phyloP scores from a whole-genome alignment of 2,329 filamentous ascomycete genomes.

The Zymoseptoria ardabiliae region DNA sequence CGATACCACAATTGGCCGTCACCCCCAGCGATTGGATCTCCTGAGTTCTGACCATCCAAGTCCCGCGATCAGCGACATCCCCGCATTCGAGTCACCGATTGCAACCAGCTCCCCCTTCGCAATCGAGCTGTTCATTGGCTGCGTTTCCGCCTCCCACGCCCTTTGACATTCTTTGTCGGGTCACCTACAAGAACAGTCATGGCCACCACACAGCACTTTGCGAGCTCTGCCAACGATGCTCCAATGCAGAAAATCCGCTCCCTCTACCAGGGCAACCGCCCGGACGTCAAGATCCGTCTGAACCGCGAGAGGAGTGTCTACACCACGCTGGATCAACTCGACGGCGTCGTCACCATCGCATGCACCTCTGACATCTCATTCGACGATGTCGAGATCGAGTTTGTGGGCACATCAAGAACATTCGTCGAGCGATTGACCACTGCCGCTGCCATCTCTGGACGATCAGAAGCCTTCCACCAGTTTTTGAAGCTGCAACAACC shows the following conservation, averaged over 20 bases:
- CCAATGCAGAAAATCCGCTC: constrained; percentile 22
- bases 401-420: constrained; percentile 47
- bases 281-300: constrained; percentile 38
- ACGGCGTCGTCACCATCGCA: constrained; percentile 47
- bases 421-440: constrained; percentile 49
- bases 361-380: constrained; percentile 48
- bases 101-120: background rate
- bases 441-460: constrained; percentile 46
- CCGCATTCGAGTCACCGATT: background rate
- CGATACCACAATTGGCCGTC: background rate
- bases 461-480: constrained; percentile 50
- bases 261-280: constrained; percentile 27
- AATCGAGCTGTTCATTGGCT: background rate
- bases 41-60: background rate
- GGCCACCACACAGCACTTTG: constrained; percentile 1
- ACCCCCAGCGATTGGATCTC: background rate
- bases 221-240: constrained; percentile 8
- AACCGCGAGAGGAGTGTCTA: constrained; percentile 38
- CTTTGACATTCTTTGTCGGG: background rate
- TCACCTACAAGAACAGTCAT: background rate
- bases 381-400: constrained; percentile 52
- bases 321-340: constrained; percentile 51
- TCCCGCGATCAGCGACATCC: background rate
- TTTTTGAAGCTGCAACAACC: constrained; percentile 59
- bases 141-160: background rate